Percentiles rank a stretch among this genome's conserved stretches.
These are phyloP conservation scores for Pseudocercospora eumusae DNA, from an alignment of 2,329 filamentous ascomycete genomes.

Conservation along the genomic window DNA sequence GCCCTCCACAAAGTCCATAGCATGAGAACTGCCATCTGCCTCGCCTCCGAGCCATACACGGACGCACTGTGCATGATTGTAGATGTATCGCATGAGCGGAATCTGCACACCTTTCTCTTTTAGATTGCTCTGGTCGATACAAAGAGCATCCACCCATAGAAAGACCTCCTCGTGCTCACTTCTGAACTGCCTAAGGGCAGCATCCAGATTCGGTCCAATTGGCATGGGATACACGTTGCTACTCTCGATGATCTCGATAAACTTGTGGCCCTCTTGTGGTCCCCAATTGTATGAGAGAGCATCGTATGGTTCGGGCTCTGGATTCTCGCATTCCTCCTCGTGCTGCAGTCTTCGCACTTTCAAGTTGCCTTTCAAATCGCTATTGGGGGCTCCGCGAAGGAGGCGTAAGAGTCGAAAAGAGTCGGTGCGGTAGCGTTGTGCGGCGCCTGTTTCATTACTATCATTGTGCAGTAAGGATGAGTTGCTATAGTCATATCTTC, in stretches of 20 bases:
- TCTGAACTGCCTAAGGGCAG: neutral
- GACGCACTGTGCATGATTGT: conserved; percentile 23
- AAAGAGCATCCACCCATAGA: conserved; percentile 44
- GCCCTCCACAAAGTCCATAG: neutral
- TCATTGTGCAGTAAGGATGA: neutral
- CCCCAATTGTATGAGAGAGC: neutral
- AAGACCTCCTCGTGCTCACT: neutral
- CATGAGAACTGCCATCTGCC: neutral
- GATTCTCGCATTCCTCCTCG: neutral
- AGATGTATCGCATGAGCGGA: conserved; percentile 42
- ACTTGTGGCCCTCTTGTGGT: neutral
- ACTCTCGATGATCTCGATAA: neutral
- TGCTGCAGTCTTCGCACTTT: neutral
- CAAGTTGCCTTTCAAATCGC: neutral
- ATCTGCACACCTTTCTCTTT: conserved; percentile 42
- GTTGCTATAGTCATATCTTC: neutral
- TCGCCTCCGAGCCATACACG: conserved; percentile 22
- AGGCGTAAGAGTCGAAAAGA: neutral
- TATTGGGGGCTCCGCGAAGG: neutral
- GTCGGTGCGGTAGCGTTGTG: neutral
- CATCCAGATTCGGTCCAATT: neutral
- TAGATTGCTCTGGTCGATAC: conserved; percentile 39
- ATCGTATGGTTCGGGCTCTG: neutral
- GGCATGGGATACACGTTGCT: neutral
- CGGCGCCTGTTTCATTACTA: neutral